Percentiles rank a stretch among this genome's conserved stretches.
Conservation (phyloP, 2,329 filamentous ascomycete genomes). For the Orbilia oligospora region DNA sequence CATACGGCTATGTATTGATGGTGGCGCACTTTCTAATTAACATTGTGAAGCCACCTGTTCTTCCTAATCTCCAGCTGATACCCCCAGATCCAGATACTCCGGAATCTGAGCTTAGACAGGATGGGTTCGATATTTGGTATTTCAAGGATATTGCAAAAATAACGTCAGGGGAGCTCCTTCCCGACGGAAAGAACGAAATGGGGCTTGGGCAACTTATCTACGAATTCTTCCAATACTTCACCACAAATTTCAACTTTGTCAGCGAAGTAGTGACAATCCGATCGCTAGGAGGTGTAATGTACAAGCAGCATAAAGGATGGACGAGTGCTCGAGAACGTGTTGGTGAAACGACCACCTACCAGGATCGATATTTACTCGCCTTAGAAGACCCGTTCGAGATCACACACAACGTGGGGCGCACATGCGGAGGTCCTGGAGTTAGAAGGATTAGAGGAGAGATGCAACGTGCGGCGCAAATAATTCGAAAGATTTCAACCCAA, state of each 20-base stretch:
- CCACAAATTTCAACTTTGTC: conserved; percentile 83
- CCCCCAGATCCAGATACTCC: conserved; percentile 64
- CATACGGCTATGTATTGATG: conserved; percentile 92
- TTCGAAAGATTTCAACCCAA: conserved; percentile 57
- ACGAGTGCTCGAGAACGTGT: conserved; percentile 79
- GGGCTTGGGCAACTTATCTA: conserved; percentile 79
- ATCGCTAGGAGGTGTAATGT: conserved; percentile 77
- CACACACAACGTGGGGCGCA: conserved; percentile 88
- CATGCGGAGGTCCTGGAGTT: conserved; percentile 66
- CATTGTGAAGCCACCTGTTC: conserved; percentile 82
- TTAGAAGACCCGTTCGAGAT: conserved; percentile 94
- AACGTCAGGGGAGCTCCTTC: conserved; percentile 66
- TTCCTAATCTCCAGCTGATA: conserved; percentile 82
- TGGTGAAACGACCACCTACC: conserved; percentile 62
- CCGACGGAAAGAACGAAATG: conserved; percentile 74
- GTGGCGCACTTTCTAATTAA: conserved; percentile 91
- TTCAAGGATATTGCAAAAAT: conserved; percentile 78
- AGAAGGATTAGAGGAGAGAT: conserved; percentile 63
- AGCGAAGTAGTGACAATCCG: conserved; percentile 84
- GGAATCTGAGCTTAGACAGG: conserved; percentile 66
- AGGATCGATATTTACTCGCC: conserved; percentile 80
- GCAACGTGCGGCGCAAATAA: conserved; percentile 62
- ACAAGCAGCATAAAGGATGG: conserved; percentile 87
- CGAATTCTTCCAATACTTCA: conserved; percentile 91
- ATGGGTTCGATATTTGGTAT: conserved; percentile 81